phyloP scores from a whole-genome alignment of 2,329 filamentous ascomycete genomes.

The Alternaria atra region DNA sequence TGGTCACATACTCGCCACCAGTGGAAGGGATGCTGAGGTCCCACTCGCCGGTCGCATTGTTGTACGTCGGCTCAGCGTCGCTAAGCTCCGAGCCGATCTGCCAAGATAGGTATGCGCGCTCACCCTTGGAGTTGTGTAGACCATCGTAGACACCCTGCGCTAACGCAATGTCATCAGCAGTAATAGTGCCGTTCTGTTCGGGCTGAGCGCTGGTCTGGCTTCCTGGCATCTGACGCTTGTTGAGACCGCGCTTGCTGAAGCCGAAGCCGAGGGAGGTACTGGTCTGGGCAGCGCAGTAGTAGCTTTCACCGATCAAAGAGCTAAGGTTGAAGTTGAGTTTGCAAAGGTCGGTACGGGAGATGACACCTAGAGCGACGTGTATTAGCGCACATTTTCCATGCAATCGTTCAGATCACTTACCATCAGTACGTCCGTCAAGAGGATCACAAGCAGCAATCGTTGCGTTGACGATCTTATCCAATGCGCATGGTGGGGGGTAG shows the following conservation, averaged over 20 bases:
- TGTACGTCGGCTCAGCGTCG: conserved; percentile 51
- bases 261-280: conserved; percentile 28
- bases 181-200: conserved; percentile 46
- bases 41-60: conserved; percentile 45
- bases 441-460: conserved; percentile 65
- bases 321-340: conserved; percentile 58
- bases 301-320: conserved; percentile 58
- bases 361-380: conserved; percentile 44
- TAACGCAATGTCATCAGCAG: conserved; percentile 40
- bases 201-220: conserved; percentile 26
- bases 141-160: conserved; percentile 44
- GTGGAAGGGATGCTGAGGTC: conserved; percentile 43
- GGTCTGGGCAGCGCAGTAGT: conserved; percentile 51
- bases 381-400: not conserved
- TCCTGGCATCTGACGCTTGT: conserved; percentile 16
- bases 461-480: conserved; percentile 62
- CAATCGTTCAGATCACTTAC: conserved; percentile 24
- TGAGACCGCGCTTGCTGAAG: conserved; percentile 21
- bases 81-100: conserved; percentile 42
- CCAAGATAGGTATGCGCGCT: conserved; percentile 55
- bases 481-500: conserved; percentile 56
- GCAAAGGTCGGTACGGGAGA: conserved; percentile 61
- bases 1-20: conserved; percentile 55
- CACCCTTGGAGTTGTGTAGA: conserved; percentile 52
- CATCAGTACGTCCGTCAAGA: conserved; percentile 64